phyloP scores from a whole-genome alignment of 2,329 filamentous ascomycete species.

The Neurospora crassa region DNA sequence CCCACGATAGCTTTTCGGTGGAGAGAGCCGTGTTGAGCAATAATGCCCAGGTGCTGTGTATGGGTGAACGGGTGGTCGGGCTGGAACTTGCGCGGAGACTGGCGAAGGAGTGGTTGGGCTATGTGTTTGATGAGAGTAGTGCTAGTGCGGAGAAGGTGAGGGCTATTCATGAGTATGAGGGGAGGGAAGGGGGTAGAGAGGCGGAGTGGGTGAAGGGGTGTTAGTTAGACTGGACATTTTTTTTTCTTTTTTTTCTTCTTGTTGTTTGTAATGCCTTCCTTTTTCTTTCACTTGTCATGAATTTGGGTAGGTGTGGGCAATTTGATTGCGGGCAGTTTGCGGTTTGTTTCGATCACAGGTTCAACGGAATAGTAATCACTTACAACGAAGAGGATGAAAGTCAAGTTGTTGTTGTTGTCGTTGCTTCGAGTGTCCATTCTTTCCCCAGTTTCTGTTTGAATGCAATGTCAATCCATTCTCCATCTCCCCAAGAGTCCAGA shows the following conservation, averaged over 20 bases:
- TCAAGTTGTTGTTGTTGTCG: neutral
- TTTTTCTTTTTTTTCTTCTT: neutral
- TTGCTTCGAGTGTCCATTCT: neutral
- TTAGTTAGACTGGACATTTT: neutral
- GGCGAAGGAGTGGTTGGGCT: constrained; percentile 75
- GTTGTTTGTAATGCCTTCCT: neutral
- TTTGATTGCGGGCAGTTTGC: neutral
- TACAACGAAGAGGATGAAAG: neutral
- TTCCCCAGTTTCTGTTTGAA: neutral
- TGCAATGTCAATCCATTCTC: neutral
- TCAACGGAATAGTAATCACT: no score
- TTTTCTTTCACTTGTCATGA: neutral
- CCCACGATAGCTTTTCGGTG: constrained; percentile 77
- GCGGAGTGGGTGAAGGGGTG: constrained; percentile 13
- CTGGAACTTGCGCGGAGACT: constrained; percentile 70
- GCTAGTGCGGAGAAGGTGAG: constrained; percentile 47
- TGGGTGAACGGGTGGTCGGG: constrained; percentile 76
- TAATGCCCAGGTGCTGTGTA: constrained; percentile 77
- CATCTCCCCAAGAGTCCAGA: neutral
- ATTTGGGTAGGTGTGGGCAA: neutral
- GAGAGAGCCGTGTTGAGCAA: constrained; percentile 75
- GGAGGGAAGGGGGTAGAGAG: constrained; percentile 15
- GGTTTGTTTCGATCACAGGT: neutral
- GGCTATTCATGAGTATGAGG: constrained; percentile 24
- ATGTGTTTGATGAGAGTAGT: constrained; percentile 60